Evolutionary conservation across 306 rosid genomes (phyloP).

Genomic region (Pyrus pyrifolia): DNA sequence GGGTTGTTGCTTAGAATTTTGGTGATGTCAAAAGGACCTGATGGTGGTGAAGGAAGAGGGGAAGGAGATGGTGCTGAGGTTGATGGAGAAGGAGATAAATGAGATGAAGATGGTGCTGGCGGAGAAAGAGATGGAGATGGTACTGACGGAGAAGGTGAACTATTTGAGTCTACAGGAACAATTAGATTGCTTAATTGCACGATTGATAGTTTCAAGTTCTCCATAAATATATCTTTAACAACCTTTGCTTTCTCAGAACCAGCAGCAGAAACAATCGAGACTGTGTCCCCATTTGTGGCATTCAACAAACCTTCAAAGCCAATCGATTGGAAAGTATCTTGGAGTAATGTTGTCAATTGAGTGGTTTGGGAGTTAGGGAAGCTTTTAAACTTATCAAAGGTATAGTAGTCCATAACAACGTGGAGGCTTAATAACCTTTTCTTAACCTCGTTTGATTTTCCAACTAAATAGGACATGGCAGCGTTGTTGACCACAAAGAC

Average conservation of each 20-base stretch:
- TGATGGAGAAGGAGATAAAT: neutral
- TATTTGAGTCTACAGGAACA: neutral
- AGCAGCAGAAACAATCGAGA: neutral
- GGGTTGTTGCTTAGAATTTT: constrained; percentile 12
- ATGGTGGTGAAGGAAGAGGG: neutral
- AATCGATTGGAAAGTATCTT: neutral
- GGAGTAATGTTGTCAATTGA: neutral
- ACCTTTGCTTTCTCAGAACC: neutral
- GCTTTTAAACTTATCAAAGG: neutral
- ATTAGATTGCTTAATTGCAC: neutral
- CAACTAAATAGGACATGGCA: neutral
- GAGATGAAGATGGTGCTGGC: neutral
- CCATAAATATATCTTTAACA: neutral
- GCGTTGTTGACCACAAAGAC: neutral
- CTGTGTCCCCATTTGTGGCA: neutral
- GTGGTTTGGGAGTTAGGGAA: neutral
- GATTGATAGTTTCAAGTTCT: neutral
- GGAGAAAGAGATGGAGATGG: neutral
- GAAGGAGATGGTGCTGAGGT: neutral
- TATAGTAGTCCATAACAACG: neutral
- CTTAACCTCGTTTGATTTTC: neutral
- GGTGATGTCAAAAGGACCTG: neutral
- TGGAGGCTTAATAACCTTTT: neutral
- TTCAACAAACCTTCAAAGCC: neutral
- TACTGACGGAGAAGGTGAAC: neutral